Percentiles rank a stretch among this genome's conserved stretches.
Evolutionary conservation across 108 stramenopile genomes (phyloP).

Genomic region (Skeletonema tropicum): DNA sequence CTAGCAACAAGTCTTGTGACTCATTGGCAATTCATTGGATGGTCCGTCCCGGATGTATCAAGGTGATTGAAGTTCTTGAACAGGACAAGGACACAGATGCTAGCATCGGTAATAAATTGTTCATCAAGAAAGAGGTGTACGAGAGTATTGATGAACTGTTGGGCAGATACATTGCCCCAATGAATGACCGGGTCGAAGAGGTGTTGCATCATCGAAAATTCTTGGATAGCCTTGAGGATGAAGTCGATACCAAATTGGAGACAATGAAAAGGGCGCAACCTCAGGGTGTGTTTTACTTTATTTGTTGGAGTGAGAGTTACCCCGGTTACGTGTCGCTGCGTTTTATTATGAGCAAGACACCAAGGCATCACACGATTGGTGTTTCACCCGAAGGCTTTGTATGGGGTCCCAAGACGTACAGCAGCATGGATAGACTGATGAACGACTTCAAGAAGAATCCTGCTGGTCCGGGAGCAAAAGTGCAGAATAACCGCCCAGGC

Average conservation of each 20-base stretch:
- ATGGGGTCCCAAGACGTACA: conserved; percentile 65
- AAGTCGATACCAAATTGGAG: conserved; percentile 73
- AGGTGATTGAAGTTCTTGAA: conserved; percentile 85
- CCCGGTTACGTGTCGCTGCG: conserved; percentile 83
- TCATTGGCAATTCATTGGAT: conserved; percentile 88
- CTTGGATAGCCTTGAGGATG: conserved; percentile 73
- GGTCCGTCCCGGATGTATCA: conserved; percentile 76
- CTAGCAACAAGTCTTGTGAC: conserved; percentile 82
- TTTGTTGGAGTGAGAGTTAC: conserved; percentile 88
- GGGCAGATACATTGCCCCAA: conserved; percentile 86
- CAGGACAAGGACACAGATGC: conserved; percentile 90
- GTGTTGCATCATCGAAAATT: conserved; percentile 84
- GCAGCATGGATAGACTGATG: conserved; percentile 68
- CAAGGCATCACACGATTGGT: conserved; percentile 76
- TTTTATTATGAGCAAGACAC: conserved; percentile 68
- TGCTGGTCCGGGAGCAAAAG: conserved; percentile 41
- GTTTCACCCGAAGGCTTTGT: conserved; percentile 83
- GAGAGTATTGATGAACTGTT: conserved; percentile 89
- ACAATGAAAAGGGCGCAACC: conserved; percentile 66
- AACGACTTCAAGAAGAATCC: conserved; percentile 91
- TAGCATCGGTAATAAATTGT: conserved; percentile 80
- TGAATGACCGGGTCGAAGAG: conserved; percentile 89
- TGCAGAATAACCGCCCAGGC: conserved; percentile 12
- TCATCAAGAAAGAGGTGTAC: conserved; percentile 84
- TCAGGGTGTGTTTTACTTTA: conserved; percentile 64